These are phyloP conservation scores for Senecio squalidus DNA, from an alignment of 140 eudicot genomes.

Conservation along the genomic window DNA sequence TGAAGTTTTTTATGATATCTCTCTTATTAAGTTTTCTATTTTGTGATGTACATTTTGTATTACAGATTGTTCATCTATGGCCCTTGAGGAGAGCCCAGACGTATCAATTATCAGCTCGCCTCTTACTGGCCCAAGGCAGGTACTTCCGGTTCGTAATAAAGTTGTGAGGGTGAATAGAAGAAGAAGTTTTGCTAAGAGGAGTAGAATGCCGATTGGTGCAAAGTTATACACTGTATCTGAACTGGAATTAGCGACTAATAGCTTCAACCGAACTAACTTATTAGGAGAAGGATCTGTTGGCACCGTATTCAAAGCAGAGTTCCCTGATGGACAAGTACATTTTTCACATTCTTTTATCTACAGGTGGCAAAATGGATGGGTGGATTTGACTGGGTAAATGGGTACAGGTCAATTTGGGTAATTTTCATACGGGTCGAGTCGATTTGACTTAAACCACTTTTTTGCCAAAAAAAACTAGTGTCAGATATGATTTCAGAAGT, in stretches of 20 bases:
- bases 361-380: not conserved
- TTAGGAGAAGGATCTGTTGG: conserved; percentile 96
- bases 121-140: conserved; percentile 37
- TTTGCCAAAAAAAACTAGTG: not conserved
- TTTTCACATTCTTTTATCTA: not conserved
- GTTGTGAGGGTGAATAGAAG: conserved; percentile 40
- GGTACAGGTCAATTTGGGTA: not conserved
- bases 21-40: not conserved
- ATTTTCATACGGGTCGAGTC: not conserved
- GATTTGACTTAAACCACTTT: not conserved
- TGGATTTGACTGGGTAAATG: no score
- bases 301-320: conserved; percentile 77
- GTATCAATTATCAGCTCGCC: conserved; percentile 40
- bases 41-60: not conserved
- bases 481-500: not conserved
- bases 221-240: conserved; percentile 56
- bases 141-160: conserved; percentile 47
- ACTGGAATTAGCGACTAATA: conserved; percentile 66
- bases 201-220: conserved; percentile 50
- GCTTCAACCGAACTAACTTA: conserved; percentile 60
- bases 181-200: conserved; percentile 56
- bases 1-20: not conserved
- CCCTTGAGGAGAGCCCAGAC: conserved; percentile 39
- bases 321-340: conserved; percentile 75
- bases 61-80: conserved; percentile 39